Conservation (phyloP, 192 early-diverging fungal species). For the Coemansia sp. region DNA sequence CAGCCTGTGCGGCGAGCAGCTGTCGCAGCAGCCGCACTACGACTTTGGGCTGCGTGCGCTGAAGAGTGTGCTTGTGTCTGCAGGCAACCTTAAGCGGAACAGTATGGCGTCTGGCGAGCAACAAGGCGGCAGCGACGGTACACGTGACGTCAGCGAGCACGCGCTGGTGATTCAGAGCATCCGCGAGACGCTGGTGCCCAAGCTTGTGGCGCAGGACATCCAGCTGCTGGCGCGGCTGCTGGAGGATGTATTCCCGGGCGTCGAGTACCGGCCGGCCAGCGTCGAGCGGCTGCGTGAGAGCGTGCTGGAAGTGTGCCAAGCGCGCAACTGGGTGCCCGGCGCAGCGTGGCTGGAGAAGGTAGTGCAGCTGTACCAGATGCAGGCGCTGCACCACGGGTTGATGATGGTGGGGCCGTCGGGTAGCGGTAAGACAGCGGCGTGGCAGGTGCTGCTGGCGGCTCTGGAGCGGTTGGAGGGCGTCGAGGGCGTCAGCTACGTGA, state of each 20-base stretch:
- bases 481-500: conserved; percentile 90
- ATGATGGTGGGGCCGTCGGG: conserved; percentile 99
- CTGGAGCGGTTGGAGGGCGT: conserved; percentile 84
- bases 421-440: conserved; percentile 92
- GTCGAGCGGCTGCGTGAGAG: conserved; percentile 71
- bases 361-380: conserved; percentile 97
- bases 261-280: conserved; percentile 77
- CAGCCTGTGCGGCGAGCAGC: conserved; percentile 90
- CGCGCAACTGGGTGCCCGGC: conserved; percentile 70
- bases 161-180: conserved; percentile 95
- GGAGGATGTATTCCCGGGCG: conserved; percentile 91
- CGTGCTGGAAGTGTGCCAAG: conserved; percentile 72
- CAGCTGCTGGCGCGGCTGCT: conserved; percentile 79
- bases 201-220: conserved; percentile 97
- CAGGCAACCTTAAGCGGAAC: conserved; percentile 97
- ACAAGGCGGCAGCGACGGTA: conserved; percentile 51
- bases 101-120: conserved; percentile 49
- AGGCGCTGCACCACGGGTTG: conserved; percentile 96
- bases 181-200: conserved; percentile 95
- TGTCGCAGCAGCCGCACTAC: conserved; percentile 96
- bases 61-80: conserved; percentile 98
- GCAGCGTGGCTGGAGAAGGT: conserved; percentile 94
- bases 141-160: conserved; percentile 70
- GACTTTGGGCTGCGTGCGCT: conserved; percentile 98
- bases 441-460: conserved; percentile 88